Percentiles rank a stretch among this genome's conserved stretches.
Evolutionary conservation across 2,329 filamentous ascomycete genomes (phyloP).

Genomic region (Colletotrichum australisinense): DNA sequence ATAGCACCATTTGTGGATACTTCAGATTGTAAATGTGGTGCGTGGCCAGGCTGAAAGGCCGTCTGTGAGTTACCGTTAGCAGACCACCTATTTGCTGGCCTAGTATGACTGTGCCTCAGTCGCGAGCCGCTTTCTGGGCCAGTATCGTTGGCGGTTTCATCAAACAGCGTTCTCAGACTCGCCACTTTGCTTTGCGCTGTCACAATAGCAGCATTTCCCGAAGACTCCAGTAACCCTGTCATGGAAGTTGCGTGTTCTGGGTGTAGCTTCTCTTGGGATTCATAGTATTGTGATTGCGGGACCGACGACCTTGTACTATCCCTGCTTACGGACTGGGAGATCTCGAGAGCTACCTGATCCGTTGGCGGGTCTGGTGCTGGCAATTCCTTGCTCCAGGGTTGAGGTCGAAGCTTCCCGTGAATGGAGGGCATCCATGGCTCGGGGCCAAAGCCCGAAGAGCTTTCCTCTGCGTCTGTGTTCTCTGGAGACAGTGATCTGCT

Average conservation of each 20-base stretch:
- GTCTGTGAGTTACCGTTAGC: too few species aligned
- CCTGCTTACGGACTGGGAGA: neutral
- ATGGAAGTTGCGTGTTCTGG: neutral
- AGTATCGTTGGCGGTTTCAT: neutral
- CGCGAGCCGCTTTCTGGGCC: neutral
- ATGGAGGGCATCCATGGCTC: neutral
- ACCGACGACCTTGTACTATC: neutral
- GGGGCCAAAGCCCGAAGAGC: neutral
- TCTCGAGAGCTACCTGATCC: neutral
- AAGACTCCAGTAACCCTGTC: neutral
- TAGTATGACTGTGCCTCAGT: neutral
- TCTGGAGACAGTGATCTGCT: neutral
- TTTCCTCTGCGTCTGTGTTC: neutral
- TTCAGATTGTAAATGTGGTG: neutral
- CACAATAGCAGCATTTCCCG: neutral
- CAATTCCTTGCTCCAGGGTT: neutral
- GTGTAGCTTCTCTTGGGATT: neutral
- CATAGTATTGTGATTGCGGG: neutral
- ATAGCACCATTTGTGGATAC: neutral
- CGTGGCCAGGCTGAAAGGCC: neutral
- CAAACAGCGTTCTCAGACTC: neutral
- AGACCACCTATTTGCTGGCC: neutral
- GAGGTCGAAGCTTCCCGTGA: neutral
- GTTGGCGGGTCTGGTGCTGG: neutral
- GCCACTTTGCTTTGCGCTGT: neutral